Conservation (phyloP, 2,329 filamentous ascomycete genomes). For the Periconia digitata region DNA sequence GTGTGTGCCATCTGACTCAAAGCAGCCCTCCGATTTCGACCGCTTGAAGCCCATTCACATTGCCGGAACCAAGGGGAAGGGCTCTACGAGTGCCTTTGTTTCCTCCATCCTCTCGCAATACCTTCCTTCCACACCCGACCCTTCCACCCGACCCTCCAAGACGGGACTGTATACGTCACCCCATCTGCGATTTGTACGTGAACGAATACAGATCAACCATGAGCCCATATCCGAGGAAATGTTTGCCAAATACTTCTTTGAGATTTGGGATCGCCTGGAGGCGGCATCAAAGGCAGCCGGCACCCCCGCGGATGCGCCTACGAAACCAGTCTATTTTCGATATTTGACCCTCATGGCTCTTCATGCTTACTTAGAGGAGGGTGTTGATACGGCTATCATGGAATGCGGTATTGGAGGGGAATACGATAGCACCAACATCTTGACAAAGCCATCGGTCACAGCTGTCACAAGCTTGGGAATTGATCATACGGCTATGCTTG, state of each 20-base stretch:
- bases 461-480: constrained; percentile 81
- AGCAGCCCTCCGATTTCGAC: constrained; percentile 63
- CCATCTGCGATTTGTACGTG: constrained; percentile 79
- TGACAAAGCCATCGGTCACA: constrained; percentile 68
- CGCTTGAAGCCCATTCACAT: constrained; percentile 72
- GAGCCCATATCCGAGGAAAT: constrained; percentile 65
- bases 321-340: constrained; percentile 89
- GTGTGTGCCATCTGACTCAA: constrained; percentile 9
- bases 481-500: constrained; percentile 81
- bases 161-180: constrained; percentile 85
- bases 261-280: constrained; percentile 74
- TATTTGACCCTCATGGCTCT: constrained; percentile 88
- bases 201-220: constrained; percentile 81
- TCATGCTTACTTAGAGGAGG: constrained; percentile 76
- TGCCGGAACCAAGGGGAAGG: constrained; percentile 93
- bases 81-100: constrained; percentile 81
- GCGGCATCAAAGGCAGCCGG: constrained; percentile 56
- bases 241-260: constrained; percentile 80
- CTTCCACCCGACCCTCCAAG: constrained; percentile 48
- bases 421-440: constrained; percentile 87
- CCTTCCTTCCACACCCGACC: constrained; percentile 40
- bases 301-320: constrained; percentile 50
- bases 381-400: constrained; percentile 76
- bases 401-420: constrained; percentile 96
- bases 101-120: constrained; percentile 75